These are phyloP conservation scores for Leccinum angustisporum DNA, from an alignment of 1,284 basidiomycete species.

Conservation along the genomic window DNA sequence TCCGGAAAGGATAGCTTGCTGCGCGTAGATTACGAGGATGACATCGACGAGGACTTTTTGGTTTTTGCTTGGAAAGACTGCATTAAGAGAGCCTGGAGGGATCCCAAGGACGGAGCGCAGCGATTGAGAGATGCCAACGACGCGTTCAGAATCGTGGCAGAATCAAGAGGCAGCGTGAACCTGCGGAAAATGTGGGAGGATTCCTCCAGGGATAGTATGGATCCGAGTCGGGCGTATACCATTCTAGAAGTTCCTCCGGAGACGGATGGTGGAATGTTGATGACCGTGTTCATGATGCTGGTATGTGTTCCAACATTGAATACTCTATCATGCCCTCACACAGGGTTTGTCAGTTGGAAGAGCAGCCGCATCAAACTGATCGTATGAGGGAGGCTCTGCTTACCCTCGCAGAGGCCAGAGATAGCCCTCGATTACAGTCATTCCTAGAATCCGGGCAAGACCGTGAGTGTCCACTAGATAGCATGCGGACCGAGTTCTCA, in stretches of 20 bases:
- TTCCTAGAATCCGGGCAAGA: conserved; percentile 68
- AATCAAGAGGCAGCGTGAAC: conserved; percentile 50
- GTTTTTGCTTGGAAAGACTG: conserved; percentile 66
- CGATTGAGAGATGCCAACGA: conserved; percentile 55
- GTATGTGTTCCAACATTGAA: conserved; percentile 44
- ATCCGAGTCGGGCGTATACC: conserved; percentile 69
- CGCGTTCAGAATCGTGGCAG: conserved; percentile 63
- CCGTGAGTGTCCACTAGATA: conserved; percentile 50
- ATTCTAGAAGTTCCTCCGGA: conserved; percentile 70
- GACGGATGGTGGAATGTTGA: conserved; percentile 73
- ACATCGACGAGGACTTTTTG: conserved; percentile 67
- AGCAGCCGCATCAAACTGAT: conserved; percentile 61
- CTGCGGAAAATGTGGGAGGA: conserved; percentile 54
- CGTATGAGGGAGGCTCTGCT: conserved; percentile 66
- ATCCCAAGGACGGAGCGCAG: conserved; percentile 43
- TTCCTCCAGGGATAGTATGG: conserved; percentile 60
- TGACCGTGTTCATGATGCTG: conserved; percentile 72
- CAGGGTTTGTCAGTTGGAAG: conserved; percentile 54
- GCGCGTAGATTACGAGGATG: conserved; percentile 63
- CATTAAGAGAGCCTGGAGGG: conserved; percentile 61
- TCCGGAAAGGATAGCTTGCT: conserved; percentile 62
- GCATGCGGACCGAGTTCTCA: conserved; percentile 8
- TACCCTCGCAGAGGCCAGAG: conserved; percentile 69
- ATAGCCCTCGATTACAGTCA: conserved; percentile 69
- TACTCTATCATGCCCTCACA: conserved; percentile 8